Evolutionary conservation across 139 green algal species (phyloP), one percentile per base, ranked within the genome.

Genomic region (Micractinium conductrix): DNA sequence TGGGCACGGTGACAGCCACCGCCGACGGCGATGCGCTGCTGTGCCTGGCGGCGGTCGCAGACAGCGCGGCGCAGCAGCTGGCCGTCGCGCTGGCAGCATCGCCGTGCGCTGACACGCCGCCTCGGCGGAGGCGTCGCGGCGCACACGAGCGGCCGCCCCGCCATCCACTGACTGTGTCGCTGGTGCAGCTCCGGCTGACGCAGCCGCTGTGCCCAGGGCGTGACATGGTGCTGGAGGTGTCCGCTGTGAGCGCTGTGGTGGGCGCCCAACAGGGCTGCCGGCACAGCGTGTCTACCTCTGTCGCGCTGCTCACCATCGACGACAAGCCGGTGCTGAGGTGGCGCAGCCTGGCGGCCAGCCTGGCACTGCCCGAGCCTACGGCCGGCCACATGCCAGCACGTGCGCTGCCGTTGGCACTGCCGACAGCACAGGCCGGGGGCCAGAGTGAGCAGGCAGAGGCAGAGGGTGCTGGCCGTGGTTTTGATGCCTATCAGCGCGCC

Each of bases 271-370:
- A 44, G 19, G 69, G 50, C 33, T 63, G 38, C 28, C 69, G 30
- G 50, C 70, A 73, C 45, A 62, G 70, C 70, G 16, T 80, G 53
- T 24, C 24, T 19, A 86, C 70, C 6, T 40, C 33, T 7, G 14
- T 6, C 17, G 70, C 70, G 28, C 40, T 62, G 42, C 55, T 79
- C 28, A 48, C 35, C 4, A 45, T 80, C 17, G 42, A 43, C 2
- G 81, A 65, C 71, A 81, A 79, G 60, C 69, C 72, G 0, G 81
- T 86, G 55, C 55, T 86, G 81, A 48, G 71, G 14, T 86, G 81
- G 81, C 42, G 33, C 44, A 12, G 74, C n/a, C 55, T 81, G 81
- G 43, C 30, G 19, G 73, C 58, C 16, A 30, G 45, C 0, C 55
- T 86, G 26, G 4, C 17, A 45, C 65, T 84, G 79, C 79, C 63